Conservation (phyloP, 805 yeast genomes). For the Candida ipomoeae region DNA sequence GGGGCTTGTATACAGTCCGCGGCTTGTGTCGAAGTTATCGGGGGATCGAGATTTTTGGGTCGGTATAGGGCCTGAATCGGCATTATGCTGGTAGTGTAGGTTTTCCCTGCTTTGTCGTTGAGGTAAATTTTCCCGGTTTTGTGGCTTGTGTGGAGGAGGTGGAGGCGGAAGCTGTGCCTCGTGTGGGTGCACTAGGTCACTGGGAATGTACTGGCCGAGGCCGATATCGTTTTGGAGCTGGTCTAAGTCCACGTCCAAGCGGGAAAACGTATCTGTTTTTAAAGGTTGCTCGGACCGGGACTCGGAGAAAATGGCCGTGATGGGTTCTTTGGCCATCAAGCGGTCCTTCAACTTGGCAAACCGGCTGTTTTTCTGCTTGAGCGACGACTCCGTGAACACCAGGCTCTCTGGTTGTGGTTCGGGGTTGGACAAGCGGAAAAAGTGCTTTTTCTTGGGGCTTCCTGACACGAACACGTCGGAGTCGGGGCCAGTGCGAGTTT, state of each 20-base stretch:
- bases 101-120: not conserved
- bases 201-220: constrained; percentile 7
- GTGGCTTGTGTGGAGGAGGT: constrained; percentile 5
- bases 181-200: constrained; percentile 3
- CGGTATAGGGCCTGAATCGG: not conserved
- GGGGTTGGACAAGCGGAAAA: constrained; percentile 13
- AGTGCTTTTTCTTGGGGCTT: constrained; percentile 4
- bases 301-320: constrained; percentile 18
- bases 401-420: constrained; percentile 3
- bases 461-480: constrained; percentile 14
- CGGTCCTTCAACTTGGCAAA: constrained; percentile 30
- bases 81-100: not conserved
- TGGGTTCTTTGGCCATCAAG: constrained; percentile 34
- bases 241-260: constrained; percentile 3
- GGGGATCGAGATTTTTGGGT: not conserved
- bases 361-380: constrained; percentile 23
- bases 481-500: constrained; percentile 1
- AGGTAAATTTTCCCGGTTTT: not conserved
- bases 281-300: not conserved
- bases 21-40: not conserved
- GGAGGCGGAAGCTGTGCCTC: constrained; percentile 21
- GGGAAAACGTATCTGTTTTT: not conserved
- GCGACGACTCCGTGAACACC: constrained; percentile 15
- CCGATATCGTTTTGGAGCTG: constrained; percentile 4
- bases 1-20: not conserved